phyloP scores from a whole-genome alignment of 345 rosid genomes.

The Noccaea bulbosa region DNA sequence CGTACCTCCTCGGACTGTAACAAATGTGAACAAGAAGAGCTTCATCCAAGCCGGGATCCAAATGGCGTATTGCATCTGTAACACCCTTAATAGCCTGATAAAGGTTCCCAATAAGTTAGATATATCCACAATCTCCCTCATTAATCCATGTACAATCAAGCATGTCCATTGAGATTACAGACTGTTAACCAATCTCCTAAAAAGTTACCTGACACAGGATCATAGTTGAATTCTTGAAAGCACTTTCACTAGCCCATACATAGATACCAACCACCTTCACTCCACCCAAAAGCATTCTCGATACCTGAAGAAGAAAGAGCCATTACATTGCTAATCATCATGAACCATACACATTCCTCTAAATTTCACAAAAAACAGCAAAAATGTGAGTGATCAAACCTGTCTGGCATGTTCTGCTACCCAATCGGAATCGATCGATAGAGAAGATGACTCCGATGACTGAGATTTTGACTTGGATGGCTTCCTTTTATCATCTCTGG shows the following conservation, averaged over 20 bases:
- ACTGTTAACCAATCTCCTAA: not conserved
- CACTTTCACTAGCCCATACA: constrained; percentile 82
- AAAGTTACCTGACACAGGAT: constrained; percentile 68
- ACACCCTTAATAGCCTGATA: constrained; percentile 68
- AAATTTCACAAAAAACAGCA: not conserved
- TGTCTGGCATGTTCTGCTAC: constrained; percentile 92
- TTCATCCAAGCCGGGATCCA: constrained; percentile 56
- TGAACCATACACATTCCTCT: not conserved
- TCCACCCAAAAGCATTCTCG: constrained; percentile 91
- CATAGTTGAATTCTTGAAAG: constrained; percentile 79
- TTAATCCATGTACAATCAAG: not conserved
- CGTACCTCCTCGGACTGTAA: constrained; percentile 91
- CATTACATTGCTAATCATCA: constrained; percentile 26
- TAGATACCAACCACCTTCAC: constrained; percentile 82
- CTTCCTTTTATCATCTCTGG: constrained; percentile 64
- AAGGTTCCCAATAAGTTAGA: not conserved
- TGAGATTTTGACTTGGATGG: constrained; percentile 67
- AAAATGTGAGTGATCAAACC: too few relatives aligned
- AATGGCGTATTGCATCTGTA: constrained; percentile 64
- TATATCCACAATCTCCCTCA: not conserved
- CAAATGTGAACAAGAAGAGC: constrained; percentile 78
- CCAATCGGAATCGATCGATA: constrained; percentile 79
- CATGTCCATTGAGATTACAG: not conserved
- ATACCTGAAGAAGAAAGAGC: constrained; percentile 52
- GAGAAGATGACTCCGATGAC: constrained; percentile 59